Conservation (phyloP, 768 basidiomycete genomes). For the Solioccasus polychromus region DNA sequence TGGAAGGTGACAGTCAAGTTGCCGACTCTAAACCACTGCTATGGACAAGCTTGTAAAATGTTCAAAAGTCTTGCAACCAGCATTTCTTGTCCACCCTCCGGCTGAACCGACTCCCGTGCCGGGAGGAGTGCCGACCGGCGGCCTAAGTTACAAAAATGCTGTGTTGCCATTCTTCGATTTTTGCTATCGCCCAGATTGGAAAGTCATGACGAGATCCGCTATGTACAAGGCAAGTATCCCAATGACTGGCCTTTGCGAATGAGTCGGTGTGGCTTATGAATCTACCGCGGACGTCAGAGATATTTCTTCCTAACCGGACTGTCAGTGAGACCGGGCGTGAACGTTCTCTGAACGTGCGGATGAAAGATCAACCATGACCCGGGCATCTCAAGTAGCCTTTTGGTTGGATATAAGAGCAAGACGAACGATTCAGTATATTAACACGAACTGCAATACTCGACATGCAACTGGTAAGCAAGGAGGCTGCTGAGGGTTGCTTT, state of each 20-base stretch:
- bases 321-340: not conserved
- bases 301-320: not conserved
- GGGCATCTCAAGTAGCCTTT: too few relatives aligned
- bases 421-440: not conserved
- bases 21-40: not conserved
- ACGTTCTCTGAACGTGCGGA: constrained; percentile 1
- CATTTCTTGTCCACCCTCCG: not conserved
- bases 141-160: not conserved
- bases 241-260: too few relatives aligned
- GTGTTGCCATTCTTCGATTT: constrained; percentile 6
- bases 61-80: too few relatives aligned
- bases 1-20: not conserved
- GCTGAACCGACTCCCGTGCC: constrained; percentile 3
- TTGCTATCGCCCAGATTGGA: too few relatives aligned
- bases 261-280: too few relatives aligned
- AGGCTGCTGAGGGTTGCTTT: not conserved
- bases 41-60: not conserved
- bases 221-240: too few relatives aligned
- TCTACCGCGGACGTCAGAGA: too few relatives aligned
- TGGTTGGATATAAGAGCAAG: not conserved
- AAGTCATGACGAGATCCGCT: too few relatives aligned
- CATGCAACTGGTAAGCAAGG: not conserved
- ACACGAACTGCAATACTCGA: not conserved
- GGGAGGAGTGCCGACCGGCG: not conserved
- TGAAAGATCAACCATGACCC: too few relatives aligned